These are phyloP conservation scores for Oehlia diaphana DNA, from an alignment of 192 early-diverging fungal genomes.

Conservation along the genomic window DNA sequence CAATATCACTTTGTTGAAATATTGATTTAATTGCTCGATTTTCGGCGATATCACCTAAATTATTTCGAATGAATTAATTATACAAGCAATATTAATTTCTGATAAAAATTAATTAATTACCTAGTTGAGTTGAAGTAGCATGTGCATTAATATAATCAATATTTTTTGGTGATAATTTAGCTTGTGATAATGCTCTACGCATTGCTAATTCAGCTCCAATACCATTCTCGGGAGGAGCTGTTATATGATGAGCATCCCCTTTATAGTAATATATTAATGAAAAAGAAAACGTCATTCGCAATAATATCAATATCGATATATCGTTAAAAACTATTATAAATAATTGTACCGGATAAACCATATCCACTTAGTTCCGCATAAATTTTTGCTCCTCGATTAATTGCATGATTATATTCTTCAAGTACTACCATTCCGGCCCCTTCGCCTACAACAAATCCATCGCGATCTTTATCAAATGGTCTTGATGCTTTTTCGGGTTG, in stretches of 20 bases:
- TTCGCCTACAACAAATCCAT: slow-evolving; percentile 95
- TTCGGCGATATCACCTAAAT: slow-evolving; percentile 79
- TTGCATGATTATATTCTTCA: slow-evolving; percentile 89
- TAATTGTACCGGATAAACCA: slow-evolving; percentile 69
- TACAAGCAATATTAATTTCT: no score
- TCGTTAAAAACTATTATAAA: not conserved
- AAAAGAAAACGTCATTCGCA: no score
- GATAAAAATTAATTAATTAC: slow-evolving; percentile 31
- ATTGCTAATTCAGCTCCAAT: slow-evolving; percentile 86
- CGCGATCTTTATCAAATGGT: slow-evolving; percentile 85
- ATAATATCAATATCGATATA: not conserved
- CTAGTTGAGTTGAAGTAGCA: slow-evolving; percentile 84
- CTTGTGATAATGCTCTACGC: slow-evolving; percentile 70
- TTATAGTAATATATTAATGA: not conserved
- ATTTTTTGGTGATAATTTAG: slow-evolving; percentile 56
- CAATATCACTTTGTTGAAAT: slow-evolving; percentile 46
- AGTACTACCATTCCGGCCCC: slow-evolving; percentile 87
- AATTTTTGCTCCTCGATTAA: slow-evolving; percentile 77
- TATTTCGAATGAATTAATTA: not conserved
- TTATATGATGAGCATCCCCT: slow-evolving; percentile 92
- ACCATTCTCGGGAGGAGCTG: slow-evolving; percentile 86
- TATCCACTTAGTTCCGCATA: slow-evolving; percentile 91
- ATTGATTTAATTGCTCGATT: slow-evolving; percentile 80
- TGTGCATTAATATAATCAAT: slow-evolving; percentile 94
- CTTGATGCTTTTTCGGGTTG: slow-evolving; percentile 76